Conservation (phyloP, 164 flowering plant genomes). For the Berberis vulgaris region DNA sequence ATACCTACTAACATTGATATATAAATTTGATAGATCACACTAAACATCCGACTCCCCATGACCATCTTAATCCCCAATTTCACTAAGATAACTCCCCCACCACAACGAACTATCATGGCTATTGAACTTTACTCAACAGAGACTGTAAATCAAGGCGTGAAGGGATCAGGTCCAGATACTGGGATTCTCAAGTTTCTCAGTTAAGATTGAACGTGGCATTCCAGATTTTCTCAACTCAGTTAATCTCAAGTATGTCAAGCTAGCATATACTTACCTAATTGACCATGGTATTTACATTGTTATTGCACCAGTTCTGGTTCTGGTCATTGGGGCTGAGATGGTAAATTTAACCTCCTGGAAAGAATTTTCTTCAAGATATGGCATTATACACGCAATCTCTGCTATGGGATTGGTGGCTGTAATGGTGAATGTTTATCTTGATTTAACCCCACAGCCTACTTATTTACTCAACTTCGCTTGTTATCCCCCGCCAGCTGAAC, state of each 20-base stretch:
- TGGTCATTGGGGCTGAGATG: conserved; percentile 21
- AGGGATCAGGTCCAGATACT: conserved; percentile 34
- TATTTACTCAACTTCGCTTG: conserved; percentile 66
- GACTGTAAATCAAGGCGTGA: conserved; percentile 36
- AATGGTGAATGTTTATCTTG: conserved; percentile 19
- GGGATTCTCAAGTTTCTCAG: conserved; percentile 40
- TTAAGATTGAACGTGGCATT: conserved; percentile 37
- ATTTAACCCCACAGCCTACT: conserved; percentile 29
- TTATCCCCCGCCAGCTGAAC: conserved; percentile 44
- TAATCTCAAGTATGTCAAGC: conserved; percentile 56
- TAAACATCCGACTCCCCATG: not conserved
- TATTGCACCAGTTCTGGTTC: conserved; percentile 18
- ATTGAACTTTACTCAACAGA: conserved; percentile 30
- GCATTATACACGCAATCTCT: conserved; percentile 11
- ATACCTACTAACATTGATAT: not conserved
- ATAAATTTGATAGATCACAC: not conserved
- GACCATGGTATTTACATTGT: conserved; percentile 22
- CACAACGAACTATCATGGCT: conserved; percentile 10
- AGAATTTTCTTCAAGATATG: conserved; percentile 11
- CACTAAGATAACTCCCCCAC: too few relatives aligned
- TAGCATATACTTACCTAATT: conserved; percentile 48
- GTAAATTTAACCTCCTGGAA: conserved; percentile 22
- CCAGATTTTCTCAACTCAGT: conserved; percentile 57
- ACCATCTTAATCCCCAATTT: too few relatives aligned
- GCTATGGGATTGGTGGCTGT: conserved; percentile 18